phyloP scores from a whole-genome alignment of 1,284 basidiomycete genomes.

The Phlebopus sp. region DNA sequence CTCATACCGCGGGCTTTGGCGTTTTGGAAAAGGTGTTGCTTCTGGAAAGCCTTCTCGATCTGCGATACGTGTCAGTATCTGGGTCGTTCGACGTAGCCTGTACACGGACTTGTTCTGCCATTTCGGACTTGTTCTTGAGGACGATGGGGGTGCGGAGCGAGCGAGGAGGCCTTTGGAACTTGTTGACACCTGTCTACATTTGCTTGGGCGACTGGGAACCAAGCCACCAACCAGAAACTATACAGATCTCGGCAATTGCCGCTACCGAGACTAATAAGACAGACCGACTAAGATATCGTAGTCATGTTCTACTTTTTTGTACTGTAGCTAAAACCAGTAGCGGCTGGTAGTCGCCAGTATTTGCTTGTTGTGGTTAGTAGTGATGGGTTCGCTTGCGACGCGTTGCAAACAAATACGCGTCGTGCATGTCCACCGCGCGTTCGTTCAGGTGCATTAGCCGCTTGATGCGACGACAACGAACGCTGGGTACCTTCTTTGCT shows the following conservation, averaged over 20 bases:
- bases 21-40: conserved; percentile 98
- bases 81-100: background rate
- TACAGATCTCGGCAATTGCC: conserved; percentile 48
- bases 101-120: conserved; percentile 32
- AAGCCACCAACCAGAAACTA: conserved; percentile 48
- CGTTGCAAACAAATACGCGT: conserved; percentile 11
- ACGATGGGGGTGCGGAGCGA: conserved; percentile 9
- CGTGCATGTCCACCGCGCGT: conserved; percentile 20
- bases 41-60: conserved; percentile 95
- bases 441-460: too few species aligned
- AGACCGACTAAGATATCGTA: too few species aligned
- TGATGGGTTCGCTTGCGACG: too few species aligned
- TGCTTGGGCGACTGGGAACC: conserved; percentile 32
- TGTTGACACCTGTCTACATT: too few species aligned
- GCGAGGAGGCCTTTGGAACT: conserved; percentile 17
- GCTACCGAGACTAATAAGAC: too few species aligned
- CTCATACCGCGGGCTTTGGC: conserved; percentile 85
- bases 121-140: conserved; percentile 19
- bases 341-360: too few species aligned
- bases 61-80: conserved; percentile 29
- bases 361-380: too few species aligned
- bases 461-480: conserved; percentile 67
- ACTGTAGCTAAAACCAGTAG: too few species aligned
- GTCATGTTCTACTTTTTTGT: too few species aligned
- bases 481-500: conserved; percentile 47